Conservation (phyloP, 345 rosid species). For the Rhizophora mangle region DNA sequence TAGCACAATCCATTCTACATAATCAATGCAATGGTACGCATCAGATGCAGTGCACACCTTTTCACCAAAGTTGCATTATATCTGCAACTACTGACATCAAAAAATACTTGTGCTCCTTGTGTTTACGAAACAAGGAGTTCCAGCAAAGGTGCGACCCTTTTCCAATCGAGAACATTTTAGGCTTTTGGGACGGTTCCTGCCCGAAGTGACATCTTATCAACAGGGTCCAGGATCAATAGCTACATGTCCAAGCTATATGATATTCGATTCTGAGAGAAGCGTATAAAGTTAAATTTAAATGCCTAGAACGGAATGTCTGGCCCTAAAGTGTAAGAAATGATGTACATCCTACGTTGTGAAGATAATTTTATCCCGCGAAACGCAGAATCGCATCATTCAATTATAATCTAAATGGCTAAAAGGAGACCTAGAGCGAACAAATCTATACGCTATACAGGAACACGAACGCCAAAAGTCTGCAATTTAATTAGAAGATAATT, state of each 20-base stretch:
- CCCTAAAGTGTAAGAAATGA: slow-evolving; percentile 26
- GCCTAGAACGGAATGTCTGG: slow-evolving; percentile 27
- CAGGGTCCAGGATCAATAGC: slow-evolving; percentile 2
- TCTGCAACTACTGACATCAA: too few relatives aligned
- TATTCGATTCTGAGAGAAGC: slow-evolving; percentile 2
- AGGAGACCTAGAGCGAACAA: background rate
- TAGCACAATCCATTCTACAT: too few relatives aligned
- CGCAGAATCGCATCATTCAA: slow-evolving; percentile 11
- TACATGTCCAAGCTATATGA: background rate
- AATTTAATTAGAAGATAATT: slow-evolving; percentile 3
- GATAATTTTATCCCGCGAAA: slow-evolving; percentile 14
- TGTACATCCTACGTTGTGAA: slow-evolving; percentile 23
- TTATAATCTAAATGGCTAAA: slow-evolving; percentile 1
- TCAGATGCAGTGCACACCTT: too few relatives aligned
- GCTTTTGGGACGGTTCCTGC: slow-evolving; percentile 15
- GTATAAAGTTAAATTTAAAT: slow-evolving; percentile 5
- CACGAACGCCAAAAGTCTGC: background rate
- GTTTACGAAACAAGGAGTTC: too few relatives aligned
- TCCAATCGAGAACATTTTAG: slow-evolving; percentile 3
- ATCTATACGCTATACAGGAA: background rate
- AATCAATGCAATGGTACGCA: too few relatives aligned
- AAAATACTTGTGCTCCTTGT: too few relatives aligned
- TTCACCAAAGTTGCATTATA: too few relatives aligned
- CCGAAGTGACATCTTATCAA: slow-evolving; percentile 15
- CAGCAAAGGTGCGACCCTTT: background rate